Conservation (phyloP, 495 filamentous ascomycete genomes). For the Penicillium argentinense region DNA sequence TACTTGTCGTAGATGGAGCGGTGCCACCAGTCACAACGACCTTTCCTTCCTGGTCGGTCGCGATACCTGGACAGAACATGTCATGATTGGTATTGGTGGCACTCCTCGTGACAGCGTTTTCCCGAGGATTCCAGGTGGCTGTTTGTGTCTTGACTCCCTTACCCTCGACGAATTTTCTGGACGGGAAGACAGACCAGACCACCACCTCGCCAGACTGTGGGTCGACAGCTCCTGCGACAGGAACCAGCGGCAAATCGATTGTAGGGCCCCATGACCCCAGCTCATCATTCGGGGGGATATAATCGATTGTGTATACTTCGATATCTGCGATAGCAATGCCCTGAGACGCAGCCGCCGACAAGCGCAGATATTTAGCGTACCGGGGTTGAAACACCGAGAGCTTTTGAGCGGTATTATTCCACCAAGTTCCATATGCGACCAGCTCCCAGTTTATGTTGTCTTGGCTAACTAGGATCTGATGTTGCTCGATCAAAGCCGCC, state of each 20-base stretch:
- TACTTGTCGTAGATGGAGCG: slow-evolving; percentile 41
- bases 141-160: slow-evolving; percentile 39
- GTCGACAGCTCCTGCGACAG: slow-evolving; percentile 38
- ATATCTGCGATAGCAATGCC: slow-evolving; percentile 31
- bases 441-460: slow-evolving; percentile 37
- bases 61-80: slow-evolving; percentile 63
- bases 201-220: slow-evolving; percentile 37
- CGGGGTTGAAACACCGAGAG: slow-evolving; percentile 35
- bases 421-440: slow-evolving; percentile 46
- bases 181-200: slow-evolving; percentile 38
- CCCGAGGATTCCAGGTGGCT: slow-evolving; percentile 37
- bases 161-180: slow-evolving; percentile 28
- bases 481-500: slow-evolving; percentile 11
- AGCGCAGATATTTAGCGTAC: slow-evolving; percentile 38
- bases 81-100: slow-evolving; percentile 49
- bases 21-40: slow-evolving; percentile 53
- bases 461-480: slow-evolving; percentile 35
- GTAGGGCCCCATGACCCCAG: slow-evolving; percentile 47
- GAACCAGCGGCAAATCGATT: slow-evolving; percentile 51
- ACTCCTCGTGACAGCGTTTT: slow-evolving; percentile 31
- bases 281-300: background rate
- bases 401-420: slow-evolving; percentile 37
- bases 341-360: slow-evolving; percentile 12
- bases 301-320: slow-evolving; percentile 15
- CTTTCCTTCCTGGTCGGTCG: slow-evolving; percentile 44